Evolutionary conservation across 495 filamentous ascomycete genomes (phyloP).

Genomic region (Sordaria brevicollis): DNA sequence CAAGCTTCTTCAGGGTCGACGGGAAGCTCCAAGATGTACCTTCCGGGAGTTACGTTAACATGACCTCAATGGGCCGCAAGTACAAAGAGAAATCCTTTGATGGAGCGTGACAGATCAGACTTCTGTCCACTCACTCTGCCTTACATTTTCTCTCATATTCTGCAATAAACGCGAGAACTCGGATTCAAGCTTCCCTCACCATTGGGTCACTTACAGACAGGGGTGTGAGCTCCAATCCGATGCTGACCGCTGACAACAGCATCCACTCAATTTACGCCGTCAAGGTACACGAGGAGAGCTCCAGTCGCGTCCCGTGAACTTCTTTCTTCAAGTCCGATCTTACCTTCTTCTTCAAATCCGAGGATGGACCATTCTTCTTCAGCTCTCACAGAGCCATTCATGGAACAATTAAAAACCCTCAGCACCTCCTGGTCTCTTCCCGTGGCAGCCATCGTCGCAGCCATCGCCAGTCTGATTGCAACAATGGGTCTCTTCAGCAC

Average conservation of each 20-base stretch:
- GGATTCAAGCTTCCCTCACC: neutral
- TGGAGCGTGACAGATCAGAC: too few species aligned
- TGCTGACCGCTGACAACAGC: neutral
- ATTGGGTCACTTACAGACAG: neutral
- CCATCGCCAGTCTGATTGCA: conserved; percentile 20
- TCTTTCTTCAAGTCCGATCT: neutral
- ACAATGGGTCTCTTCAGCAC: conserved; percentile 54
- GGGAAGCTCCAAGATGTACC: neutral
- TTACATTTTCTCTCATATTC: too few species aligned
- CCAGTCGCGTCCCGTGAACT: neutral
- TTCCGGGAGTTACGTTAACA: neutral
- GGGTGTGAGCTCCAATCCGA: neutral
- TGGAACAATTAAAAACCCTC: conserved; percentile 10
- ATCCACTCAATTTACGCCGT: neutral
- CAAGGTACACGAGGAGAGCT: neutral
- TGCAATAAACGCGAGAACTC: neutral
- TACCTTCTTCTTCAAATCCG: neutral
- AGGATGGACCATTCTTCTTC: neutral
- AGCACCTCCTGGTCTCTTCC: conserved; percentile 5
- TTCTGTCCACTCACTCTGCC: too few species aligned
- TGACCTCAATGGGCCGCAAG: neutral
- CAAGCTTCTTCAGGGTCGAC: neutral
- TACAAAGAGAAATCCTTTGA: too few species aligned
- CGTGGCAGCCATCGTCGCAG: conserved; percentile 35
- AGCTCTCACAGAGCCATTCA: neutral